These are phyloP conservation scores for Penicillium psychrosexuale DNA, from an alignment of 2,329 filamentous ascomycete species.

Conservation along the genomic window DNA sequence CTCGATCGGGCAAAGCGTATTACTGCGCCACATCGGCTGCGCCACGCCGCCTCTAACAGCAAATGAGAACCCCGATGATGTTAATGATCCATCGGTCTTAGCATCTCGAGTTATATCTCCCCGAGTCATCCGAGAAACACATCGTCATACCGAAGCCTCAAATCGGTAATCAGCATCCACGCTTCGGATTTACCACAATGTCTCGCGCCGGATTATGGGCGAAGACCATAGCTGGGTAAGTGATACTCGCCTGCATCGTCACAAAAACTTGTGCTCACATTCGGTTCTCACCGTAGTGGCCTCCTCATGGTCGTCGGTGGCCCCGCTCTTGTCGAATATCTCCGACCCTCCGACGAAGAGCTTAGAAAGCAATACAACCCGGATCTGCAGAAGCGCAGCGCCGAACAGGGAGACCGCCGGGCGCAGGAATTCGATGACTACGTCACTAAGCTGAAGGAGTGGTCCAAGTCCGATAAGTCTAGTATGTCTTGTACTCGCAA, in stretches of 20 bases:
- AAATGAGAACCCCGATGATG: constrained; percentile 20
- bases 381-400: constrained; percentile 81
- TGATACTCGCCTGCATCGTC: constrained; percentile 16
- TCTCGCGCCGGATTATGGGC: constrained; percentile 48
- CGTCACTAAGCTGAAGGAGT: constrained; percentile 76
- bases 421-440: constrained; percentile 90
- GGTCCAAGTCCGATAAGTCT: constrained; percentile 85
- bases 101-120: constrained; percentile 3
- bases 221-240: constrained; percentile 71
- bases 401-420: constrained; percentile 72
- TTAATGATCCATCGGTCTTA: constrained; percentile 12
- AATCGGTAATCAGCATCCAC: neutral
- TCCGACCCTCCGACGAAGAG: constrained; percentile 79
- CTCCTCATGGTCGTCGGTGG: constrained; percentile 73
- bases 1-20: neutral
- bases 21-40: constrained; percentile 12
- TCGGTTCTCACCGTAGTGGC: constrained; percentile 55
- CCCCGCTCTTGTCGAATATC: constrained; percentile 73
- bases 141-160: neutral
- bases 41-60: constrained; percentile 9
- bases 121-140: constrained; percentile 1
- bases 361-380: constrained; percentile 88
- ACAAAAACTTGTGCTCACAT: constrained; percentile 7
- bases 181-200: constrained; percentile 36
- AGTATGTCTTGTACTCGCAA: constrained; percentile 56